Conservation (phyloP, 2,329 filamentous ascomycete genomes). For the Dothistroma pini region DNA sequence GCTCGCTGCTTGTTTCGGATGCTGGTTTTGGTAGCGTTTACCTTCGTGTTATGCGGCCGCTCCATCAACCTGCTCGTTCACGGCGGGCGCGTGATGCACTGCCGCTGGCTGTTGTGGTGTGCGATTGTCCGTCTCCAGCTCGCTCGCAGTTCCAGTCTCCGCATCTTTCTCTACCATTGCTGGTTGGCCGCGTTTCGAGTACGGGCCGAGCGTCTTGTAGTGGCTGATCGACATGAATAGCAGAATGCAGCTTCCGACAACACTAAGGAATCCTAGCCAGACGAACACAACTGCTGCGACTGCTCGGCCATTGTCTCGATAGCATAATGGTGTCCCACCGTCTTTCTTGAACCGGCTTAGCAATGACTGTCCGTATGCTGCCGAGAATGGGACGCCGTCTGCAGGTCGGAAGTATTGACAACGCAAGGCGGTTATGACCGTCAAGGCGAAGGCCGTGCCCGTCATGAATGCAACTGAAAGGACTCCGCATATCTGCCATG, state of each 20-base stretch:
- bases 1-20: conserved; percentile 5
- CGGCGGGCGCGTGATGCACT: not conserved
- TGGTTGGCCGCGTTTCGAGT: conserved; percentile 36
- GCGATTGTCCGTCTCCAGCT: not conserved
- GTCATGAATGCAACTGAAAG: conserved; percentile 48
- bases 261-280: conserved; percentile 51
- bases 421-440: conserved; percentile 49
- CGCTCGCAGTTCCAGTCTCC: not conserved
- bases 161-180: not conserved
- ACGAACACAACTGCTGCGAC: conserved; percentile 52
- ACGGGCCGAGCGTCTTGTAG: conserved; percentile 39
- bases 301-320: conserved; percentile 49
- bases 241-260: conserved; percentile 43
- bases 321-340: conserved; percentile 41
- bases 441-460: conserved; percentile 49
- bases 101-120: not conserved
- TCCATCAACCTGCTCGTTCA: not conserved
- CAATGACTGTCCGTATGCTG: conserved; percentile 28
- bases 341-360: conserved; percentile 34
- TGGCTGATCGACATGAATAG: conserved; percentile 40
- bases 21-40: conserved; percentile 1
- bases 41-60: not conserved
- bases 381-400: conserved; percentile 8
- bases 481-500: conserved; percentile 53
- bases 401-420: conserved; percentile 47